Evolutionary conservation across 257 asterid species (phyloP).

Genomic region (Euphrasia confusa): DNA sequence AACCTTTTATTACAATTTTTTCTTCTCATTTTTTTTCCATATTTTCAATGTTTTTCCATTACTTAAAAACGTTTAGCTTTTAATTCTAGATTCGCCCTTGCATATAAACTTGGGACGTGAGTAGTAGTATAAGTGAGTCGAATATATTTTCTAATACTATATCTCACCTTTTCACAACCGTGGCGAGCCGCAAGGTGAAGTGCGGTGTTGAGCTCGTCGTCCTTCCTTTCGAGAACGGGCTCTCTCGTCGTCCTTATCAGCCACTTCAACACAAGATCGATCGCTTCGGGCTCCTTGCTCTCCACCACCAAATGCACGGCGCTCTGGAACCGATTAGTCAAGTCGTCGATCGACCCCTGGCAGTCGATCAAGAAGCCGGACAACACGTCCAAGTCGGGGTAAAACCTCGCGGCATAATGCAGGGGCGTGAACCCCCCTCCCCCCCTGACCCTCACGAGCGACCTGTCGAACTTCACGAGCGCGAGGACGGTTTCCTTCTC

Average conservation of each 20-base stretch:
- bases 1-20: no score
- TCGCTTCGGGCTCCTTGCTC: neutral
- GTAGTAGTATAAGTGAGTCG: no score
- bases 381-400: neutral
- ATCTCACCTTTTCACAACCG: neutral
- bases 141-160: no score
- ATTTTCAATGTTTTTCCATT: no score
- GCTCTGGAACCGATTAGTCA: slow-evolving; percentile 21
- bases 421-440: slow-evolving; percentile 22
- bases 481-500: neutral
- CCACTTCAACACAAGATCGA: slow-evolving; percentile 18
- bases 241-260: neutral
- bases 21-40: no score
- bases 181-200: slow-evolving; percentile 24
- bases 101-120: no score
- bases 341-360: slow-evolving; percentile 8
- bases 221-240: neutral
- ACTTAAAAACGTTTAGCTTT: no score
- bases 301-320: slow-evolving; percentile 26
- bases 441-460: slow-evolving; percentile 28
- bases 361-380: neutral
- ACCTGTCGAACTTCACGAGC: slow-evolving; percentile 1
- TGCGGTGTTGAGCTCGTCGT: slow-evolving; percentile 14
- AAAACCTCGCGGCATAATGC: slow-evolving; percentile 10
- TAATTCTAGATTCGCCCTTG: no score